Base-by-base conservation (phyloP, 345 rosid species). In the Hibiscus syriacus region DNA sequence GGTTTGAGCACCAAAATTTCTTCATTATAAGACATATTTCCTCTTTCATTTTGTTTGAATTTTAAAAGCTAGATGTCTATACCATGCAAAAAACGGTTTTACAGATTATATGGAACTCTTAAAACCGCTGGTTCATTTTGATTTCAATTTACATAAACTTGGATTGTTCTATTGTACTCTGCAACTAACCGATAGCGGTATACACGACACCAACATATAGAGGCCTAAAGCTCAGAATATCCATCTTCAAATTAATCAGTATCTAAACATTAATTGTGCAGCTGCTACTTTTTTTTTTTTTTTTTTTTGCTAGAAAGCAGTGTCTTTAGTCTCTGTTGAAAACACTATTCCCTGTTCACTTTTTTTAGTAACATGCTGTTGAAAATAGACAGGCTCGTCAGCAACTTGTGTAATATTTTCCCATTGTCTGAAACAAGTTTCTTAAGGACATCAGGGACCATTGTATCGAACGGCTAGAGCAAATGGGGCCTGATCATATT, bases 401-500 rank as follows among this genome's bases (percentile, higher is more conserved):
- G n/a, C 17, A 43, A 43, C 13, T 43, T 43, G n/a, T 43, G 50
- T 6, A 11, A 36, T 5, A 41, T 41, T 36, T 36, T 41, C 11
- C 13, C 17, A 16, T 3, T 43, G 12, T 43, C 52, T 46, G 52
- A 46, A n/a, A 46, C 8, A n/a, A 46, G 52, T 8, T 46, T 43
- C 87, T 91, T 6, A 71, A 83, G 65, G 90, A 78, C 49, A 83
- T 83, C 53, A 80, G 96, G 75, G 85, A 85, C 4, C 89, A 92
- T 6, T 89, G 99, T 77, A 86, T 91, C 72, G 73, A 84, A 45
- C 97, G 89, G 81, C 90, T 90, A 1, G 96, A 80, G 73, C 85
- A 80, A 80, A 90, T 90, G 97, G 85, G 97, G 30, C 72, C 94
- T 4, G 98, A 93, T 80, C 97, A 93, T 68, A 90, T 93, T 89